Percentiles rank a stretch among this genome's conserved stretches.
Evolutionary conservation across 2,329 filamentous ascomycete species (phyloP).

Genomic region (Phialophora tarda): DNA sequence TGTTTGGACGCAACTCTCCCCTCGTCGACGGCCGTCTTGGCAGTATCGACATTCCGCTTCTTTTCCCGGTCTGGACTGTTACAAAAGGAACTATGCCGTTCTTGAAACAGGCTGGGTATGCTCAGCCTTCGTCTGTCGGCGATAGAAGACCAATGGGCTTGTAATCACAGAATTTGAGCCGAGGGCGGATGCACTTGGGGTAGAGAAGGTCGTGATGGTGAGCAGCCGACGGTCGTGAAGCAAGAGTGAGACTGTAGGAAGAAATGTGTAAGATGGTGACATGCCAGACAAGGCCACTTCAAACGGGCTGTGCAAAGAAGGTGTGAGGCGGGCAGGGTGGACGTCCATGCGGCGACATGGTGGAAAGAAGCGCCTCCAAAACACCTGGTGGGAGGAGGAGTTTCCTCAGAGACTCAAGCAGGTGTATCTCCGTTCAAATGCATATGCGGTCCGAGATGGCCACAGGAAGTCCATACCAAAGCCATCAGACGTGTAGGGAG

Average conservation of each 20-base stretch:
- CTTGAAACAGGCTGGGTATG: conserved; percentile 1
- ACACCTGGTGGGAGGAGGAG: too few relatives aligned
- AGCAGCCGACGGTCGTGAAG: neutral
- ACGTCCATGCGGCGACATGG: too few relatives aligned
- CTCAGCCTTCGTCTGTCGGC: neutral
- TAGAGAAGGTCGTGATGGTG: neutral
- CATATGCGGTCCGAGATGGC: too few relatives aligned
- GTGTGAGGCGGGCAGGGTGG: too few relatives aligned
- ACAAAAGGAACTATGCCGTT: neutral
- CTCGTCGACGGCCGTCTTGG: neutral
- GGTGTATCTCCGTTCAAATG: too few relatives aligned
- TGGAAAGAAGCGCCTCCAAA: too few relatives aligned
- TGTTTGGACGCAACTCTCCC: neutral
- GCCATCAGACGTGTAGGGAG: neutral
- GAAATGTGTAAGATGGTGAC: too few relatives aligned
- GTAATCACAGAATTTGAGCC: neutral
- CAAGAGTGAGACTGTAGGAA: neutral
- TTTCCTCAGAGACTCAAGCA: too few relatives aligned
- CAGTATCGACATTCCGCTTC: neutral
- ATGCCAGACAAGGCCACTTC: too few relatives aligned
- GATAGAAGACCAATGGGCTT: neutral
- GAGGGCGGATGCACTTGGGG: neutral
- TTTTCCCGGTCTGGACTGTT: neutral
- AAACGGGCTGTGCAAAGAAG: too few relatives aligned
- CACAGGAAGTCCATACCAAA: too few relatives aligned